A percentile compares a stretch with the other conserved stretches of the same genome.
phyloP scores from a whole-genome alignment of 1,284 basidiomycete species.

The Meira nashicola region DNA sequence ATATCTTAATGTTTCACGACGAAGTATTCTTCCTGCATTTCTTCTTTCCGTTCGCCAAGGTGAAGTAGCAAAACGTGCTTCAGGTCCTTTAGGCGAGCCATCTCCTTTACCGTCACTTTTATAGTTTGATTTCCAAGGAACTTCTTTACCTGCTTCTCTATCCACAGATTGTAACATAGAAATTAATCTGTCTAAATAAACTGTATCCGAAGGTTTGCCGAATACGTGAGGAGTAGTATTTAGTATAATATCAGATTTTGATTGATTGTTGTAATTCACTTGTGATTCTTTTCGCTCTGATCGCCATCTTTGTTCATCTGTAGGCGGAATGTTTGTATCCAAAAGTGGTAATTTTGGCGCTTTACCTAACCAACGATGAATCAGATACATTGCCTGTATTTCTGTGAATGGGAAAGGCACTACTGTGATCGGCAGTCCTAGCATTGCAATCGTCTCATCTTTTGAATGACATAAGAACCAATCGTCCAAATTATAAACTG shows the following conservation, averaged over 20 bases:
- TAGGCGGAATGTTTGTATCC: constrained; percentile 20
- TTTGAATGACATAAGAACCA: constrained; percentile 41
- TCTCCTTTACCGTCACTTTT: constrained; percentile 11
- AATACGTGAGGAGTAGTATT: not conserved
- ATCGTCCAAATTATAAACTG: constrained; percentile 42
- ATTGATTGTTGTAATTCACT: not conserved
- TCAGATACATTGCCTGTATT: constrained; percentile 22
- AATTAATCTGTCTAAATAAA: constrained; percentile 35
- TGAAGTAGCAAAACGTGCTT: constrained; percentile 11
- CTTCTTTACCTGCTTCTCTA: constrained; percentile 9
- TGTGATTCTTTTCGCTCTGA: not conserved
- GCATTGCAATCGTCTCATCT: constrained; percentile 31
- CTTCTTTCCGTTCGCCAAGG: constrained; percentile 19
- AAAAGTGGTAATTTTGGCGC: constrained; percentile 20
- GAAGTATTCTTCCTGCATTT: constrained; percentile 15
- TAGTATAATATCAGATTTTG: not conserved
- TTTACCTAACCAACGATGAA: constrained; percentile 19
- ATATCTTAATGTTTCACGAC: constrained; percentile 23
- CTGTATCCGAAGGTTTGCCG: constrained; percentile 21
- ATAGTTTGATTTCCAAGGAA: constrained; percentile 12
- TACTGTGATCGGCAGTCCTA: constrained; percentile 40
- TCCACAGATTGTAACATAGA: constrained; percentile 7
- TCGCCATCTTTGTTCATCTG: constrained; percentile 25
- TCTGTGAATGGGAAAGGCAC: constrained; percentile 48
- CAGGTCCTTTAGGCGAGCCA: constrained; percentile 8